Evolutionary conservation across 1,284 basidiomycete species (phyloP), one percentile per base, ranked within the genome.

Genomic region (Malassezia cuniculi): DNA sequence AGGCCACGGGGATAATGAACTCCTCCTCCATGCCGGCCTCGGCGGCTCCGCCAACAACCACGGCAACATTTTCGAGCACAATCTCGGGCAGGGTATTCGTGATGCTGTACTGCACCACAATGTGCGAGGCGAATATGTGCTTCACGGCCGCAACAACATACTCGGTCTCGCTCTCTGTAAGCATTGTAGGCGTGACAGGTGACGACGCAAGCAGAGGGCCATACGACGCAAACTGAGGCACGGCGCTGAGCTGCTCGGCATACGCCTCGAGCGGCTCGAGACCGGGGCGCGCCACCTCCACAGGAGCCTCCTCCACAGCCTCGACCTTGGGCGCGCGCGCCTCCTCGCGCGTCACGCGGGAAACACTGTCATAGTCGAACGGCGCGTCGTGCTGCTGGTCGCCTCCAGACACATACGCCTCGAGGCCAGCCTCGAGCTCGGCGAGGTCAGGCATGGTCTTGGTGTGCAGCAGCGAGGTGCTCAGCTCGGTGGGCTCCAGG

Each of bases 41-140:
- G 18, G 86, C 85, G 50, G 80, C 76, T 80, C 95, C 90, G 55
- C 86, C 76, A 9, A 97, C 84, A n/a, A 86, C 82, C 15, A 66
- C 59, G 9, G 52, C 57, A 14, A 93, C 85, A 56, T 89, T 79
- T 68, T 97, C 93, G 46, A 99, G 73, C 5, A 97, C 81, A 3
- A 85, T 89, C 67, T 99, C 93, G n/a, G 86, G 80, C 39, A 99
- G 76, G n/a, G 93, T 97, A 69, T 97, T 97, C 43, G 85, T 85
- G 36, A 97, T 79, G 71, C 95, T 94, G 77, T 86, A 95, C 81
- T 97, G 56, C 31, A 55, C 40, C 27, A 99, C 90, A 48, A 97
- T 69, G 67, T 97, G 85, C 48, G 87, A 84, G 67, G 80, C 81
- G 77, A 87, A 99, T 39, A 95, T 77, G 69, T 97, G 93, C 73